A percentile compares a stretch with the other conserved stretches of the same genome.
These are phyloP conservation scores for Rhododendron ovatum DNA, from an alignment of 148 eudicot species.

Conservation along the genomic window DNA sequence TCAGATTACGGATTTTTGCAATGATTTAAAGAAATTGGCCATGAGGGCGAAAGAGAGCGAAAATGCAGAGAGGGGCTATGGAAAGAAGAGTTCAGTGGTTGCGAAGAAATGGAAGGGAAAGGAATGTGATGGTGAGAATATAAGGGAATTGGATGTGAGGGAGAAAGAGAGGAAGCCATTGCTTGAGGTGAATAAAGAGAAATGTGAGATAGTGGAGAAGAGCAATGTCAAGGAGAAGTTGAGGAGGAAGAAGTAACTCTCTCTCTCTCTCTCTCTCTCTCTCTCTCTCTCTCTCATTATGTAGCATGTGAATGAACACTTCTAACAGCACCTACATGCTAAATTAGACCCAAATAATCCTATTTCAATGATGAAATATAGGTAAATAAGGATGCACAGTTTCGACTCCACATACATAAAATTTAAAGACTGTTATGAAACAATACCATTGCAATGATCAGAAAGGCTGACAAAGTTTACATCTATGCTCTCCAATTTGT, in stretches of 20 bases:
- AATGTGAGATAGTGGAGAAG: slow-evolving; percentile 22
- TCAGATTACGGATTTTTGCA: slow-evolving; percentile 67
- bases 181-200: slow-evolving; percentile 43
- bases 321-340: background rate
- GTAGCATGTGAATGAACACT: background rate
- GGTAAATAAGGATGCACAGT: background rate
- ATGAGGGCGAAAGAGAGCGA: slow-evolving; percentile 40
- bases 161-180: slow-evolving; percentile 58
- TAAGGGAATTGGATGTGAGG: slow-evolving; percentile 11
- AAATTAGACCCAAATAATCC: background rate
- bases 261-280: slow-evolving; percentile 4
- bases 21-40: slow-evolving; percentile 66
- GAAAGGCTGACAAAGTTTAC: background rate
- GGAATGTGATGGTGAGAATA: slow-evolving; percentile 11
- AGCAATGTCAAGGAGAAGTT: slow-evolving; percentile 30
- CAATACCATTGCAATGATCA: background rate
- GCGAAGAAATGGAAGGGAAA: background rate
- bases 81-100: slow-evolving; percentile 12
- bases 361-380: background rate
- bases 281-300: background rate
- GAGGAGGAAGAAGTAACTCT: slow-evolving; percentile 44
- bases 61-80: slow-evolving; percentile 11
- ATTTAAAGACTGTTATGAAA: background rate
- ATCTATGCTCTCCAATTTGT: background rate
- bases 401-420: background rate